phyloP scores from a whole-genome alignment of 164 flowering plant genomes.

The Aristolochia contorta region DNA sequence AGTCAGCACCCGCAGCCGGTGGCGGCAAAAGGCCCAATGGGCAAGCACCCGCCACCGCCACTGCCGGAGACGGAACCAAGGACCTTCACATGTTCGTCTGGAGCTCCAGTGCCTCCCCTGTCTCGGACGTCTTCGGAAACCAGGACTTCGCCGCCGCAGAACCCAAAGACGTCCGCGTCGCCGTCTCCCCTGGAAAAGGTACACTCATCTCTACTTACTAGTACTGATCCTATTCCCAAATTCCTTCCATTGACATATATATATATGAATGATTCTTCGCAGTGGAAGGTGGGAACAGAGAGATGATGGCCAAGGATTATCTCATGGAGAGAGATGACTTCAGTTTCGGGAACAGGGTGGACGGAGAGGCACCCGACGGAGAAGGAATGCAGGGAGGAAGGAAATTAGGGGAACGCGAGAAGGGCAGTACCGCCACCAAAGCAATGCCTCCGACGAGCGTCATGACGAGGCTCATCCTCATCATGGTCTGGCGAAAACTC shows the following conservation, averaged over 20 bases:
- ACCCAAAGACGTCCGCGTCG: slow-evolving; percentile 55
- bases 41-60: slow-evolving; percentile 9
- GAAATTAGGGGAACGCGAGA: not conserved
- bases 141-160: slow-evolving; percentile 44
- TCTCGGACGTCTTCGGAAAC: slow-evolving; percentile 82
- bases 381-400: not conserved
- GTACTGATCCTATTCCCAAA: too few species aligned
- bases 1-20: slow-evolving; percentile 6
- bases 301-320: slow-evolving; percentile 35
- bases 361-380: slow-evolving; percentile 10
- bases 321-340: slow-evolving; percentile 62
- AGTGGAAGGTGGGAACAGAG: slow-evolving; percentile 29
- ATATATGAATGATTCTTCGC: not conserved
- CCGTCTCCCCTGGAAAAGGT: slow-evolving; percentile 74
- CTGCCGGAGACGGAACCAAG: slow-evolving; percentile 32
- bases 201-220: too few species aligned
- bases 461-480: slow-evolving; percentile 83
- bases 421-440: slow-evolving; percentile 4
- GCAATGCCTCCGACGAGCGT: slow-evolving; percentile 90
- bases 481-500: slow-evolving; percentile 95
- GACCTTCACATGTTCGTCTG: slow-evolving; percentile 98
- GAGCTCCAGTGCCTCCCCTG: slow-evolving; percentile 98
- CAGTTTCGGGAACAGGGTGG: slow-evolving; percentile 64
- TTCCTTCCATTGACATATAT: too few species aligned
- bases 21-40: slow-evolving; percentile 34